Evolutionary conservation across 495 filamentous ascomycete species (phyloP).

Genomic region (Physcia stellaris): DNA sequence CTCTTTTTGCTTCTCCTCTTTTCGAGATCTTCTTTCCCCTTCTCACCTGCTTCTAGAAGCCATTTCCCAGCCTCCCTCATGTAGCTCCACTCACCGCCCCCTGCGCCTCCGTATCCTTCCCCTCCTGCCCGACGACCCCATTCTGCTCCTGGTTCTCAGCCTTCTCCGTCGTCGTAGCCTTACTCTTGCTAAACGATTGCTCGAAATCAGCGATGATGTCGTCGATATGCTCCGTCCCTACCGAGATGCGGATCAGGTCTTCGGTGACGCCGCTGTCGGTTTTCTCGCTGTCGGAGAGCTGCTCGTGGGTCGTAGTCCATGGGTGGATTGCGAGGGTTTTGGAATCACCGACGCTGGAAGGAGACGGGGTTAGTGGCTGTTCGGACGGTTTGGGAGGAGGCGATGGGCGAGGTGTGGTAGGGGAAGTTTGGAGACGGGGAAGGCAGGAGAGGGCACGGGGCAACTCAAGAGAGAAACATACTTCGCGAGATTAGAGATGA

Average conservation of each 20-base stretch:
- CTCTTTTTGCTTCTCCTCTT: no score
- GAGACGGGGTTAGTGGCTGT: no score
- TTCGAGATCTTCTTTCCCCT: no score
- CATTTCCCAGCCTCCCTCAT: no score
- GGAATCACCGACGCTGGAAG: slow-evolving; percentile 53
- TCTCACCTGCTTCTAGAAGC: no score
- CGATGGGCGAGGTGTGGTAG: not conserved
- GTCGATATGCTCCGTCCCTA: slow-evolving; percentile 95
- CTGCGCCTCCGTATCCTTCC: slow-evolving; percentile 18
- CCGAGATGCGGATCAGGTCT: slow-evolving; percentile 91
- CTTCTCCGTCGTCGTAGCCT: slow-evolving; percentile 21
- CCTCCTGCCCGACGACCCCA: slow-evolving; percentile 21
- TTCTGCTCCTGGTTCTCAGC: slow-evolving; percentile 14
- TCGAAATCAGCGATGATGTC: slow-evolving; percentile 96
- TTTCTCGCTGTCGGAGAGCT: slow-evolving; percentile 75
- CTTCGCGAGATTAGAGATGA: slow-evolving; percentile 89
- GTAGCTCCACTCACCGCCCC: slow-evolving; percentile 19
- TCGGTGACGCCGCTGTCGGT: slow-evolving; percentile 72
- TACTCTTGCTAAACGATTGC: slow-evolving; percentile 64
- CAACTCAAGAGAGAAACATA: slow-evolving; percentile 28
- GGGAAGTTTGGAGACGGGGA: not conserved
- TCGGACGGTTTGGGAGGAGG: no score
- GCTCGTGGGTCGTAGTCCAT: slow-evolving; percentile 93
- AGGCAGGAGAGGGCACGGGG: not conserved
- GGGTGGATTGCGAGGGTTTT: slow-evolving; percentile 94